Percentiles rank a stretch among this genome's conserved stretches.
Conservation (phyloP, 2,329 filamentous ascomycete species). For the Knufia petricola region DNA sequence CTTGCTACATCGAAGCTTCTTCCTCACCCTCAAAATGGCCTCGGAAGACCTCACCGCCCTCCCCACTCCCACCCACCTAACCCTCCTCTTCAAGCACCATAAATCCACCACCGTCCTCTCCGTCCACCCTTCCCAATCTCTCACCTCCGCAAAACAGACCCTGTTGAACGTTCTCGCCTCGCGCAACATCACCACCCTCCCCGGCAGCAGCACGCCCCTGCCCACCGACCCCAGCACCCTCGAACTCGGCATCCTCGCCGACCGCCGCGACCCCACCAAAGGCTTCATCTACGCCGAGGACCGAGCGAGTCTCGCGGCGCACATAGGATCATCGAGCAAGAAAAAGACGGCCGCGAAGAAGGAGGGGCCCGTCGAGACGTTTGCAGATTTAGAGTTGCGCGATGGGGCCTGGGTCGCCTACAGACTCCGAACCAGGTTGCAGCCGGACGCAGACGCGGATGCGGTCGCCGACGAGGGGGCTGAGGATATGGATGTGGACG, state of each 20-base stretch:
- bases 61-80: slow-evolving; percentile 44
- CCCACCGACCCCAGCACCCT: slow-evolving; percentile 35
- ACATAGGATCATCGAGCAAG: slow-evolving; percentile 15
- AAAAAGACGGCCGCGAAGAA: slow-evolving; percentile 26
- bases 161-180: slow-evolving; percentile 49
- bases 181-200: slow-evolving; percentile 28
- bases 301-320: slow-evolving; percentile 15
- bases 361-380: slow-evolving; percentile 26
- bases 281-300: slow-evolving; percentile 37
- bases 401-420: slow-evolving; percentile 35
- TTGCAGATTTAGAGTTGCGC: slow-evolving; percentile 29
- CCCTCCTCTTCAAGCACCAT: slow-evolving; percentile 63
- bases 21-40: not conserved
- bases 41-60: slow-evolving; percentile 12
- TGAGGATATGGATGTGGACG: slow-evolving; percentile 58
- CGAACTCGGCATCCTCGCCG: slow-evolving; percentile 38
- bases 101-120: slow-evolving; percentile 62
- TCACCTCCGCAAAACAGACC: slow-evolving; percentile 44
- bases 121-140: slow-evolving; percentile 46
- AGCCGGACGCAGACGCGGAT: too few relatives aligned
- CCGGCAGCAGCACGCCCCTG: slow-evolving; percentile 29
- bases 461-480: slow-evolving; percentile 11
- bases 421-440: slow-evolving; percentile 22
- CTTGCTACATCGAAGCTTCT: too few relatives aligned
- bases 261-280: slow-evolving; percentile 39